These are phyloP conservation scores for Lentithecium fluviatile DNA, from an alignment of 495 filamentous ascomycete genomes.

Conservation along the genomic window DNA sequence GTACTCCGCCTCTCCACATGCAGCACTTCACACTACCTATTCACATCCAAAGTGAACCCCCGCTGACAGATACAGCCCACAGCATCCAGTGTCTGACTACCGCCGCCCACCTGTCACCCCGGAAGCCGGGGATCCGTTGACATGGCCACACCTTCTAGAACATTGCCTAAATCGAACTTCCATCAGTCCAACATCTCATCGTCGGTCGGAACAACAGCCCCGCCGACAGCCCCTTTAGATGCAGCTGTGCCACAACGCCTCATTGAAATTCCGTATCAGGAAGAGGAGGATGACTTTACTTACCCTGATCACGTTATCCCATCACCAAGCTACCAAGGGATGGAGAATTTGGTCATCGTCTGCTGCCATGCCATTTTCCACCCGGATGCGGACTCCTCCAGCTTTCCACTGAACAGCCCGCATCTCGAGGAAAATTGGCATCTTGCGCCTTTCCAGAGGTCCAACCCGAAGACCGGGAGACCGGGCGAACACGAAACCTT, in stretches of 20 bases:
- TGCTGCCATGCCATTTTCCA: constrained; percentile 45
- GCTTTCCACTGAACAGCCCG: constrained; percentile 17
- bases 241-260: neutral
- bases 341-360: constrained; percentile 35
- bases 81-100: neutral
- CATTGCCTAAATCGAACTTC: constrained; percentile 28
- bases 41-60: neutral
- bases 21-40: neutral
- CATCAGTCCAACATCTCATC: constrained; percentile 17
- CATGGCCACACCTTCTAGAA: constrained; percentile 31
- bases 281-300: neutral
- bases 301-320: constrained; percentile 17
- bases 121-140: neutral
- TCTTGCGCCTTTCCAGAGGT: constrained; percentile 41
- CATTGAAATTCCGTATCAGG: neutral
- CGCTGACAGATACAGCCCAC: constrained; percentile 4
- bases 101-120: constrained; percentile 11
- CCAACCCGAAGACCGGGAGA: constrained; percentile 33
- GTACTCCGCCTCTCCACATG: no score
- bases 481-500: constrained; percentile 42
- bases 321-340: constrained; percentile 8
- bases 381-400: constrained; percentile 16
- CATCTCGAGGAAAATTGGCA: constrained; percentile 39
- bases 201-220: neutral
- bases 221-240: neutral